Percentiles rank a stretch among this genome's conserved stretches.
phyloP scores from a whole-genome alignment of 1,284 basidiomycete species.

The Ustilago curta region DNA sequence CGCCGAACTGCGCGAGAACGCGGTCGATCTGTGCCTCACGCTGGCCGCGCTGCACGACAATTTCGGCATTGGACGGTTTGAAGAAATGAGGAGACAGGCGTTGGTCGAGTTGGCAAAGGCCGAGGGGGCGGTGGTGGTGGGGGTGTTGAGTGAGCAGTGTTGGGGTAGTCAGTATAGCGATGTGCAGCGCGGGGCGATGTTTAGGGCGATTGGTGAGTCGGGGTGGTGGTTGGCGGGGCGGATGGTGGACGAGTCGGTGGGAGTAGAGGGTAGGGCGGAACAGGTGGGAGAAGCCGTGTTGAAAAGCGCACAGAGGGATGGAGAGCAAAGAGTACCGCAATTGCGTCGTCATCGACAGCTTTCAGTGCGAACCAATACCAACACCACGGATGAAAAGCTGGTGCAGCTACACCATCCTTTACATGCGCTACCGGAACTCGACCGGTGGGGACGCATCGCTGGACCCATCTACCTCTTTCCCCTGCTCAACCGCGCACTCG shows the following conservation, averaged over 20 bases:
- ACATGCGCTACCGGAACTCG: not conserved
- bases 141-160: constrained; percentile 83
- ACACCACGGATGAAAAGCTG: not conserved
- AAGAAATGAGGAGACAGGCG: constrained; percentile 80
- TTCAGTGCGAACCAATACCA: not conserved
- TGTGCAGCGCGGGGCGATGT: constrained; percentile 83
- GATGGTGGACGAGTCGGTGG: not conserved
- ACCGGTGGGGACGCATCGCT: constrained; percentile 35
- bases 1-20: constrained; percentile 80
- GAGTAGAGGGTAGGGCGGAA: constrained; percentile 13
- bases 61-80: constrained; percentile 82
- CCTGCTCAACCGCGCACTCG: constrained; percentile 88
- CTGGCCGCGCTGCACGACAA: constrained; percentile 84
- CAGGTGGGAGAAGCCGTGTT: constrained; percentile 15
- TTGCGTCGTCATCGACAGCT: constrained; percentile 21
- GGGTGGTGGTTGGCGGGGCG: constrained; percentile 77
- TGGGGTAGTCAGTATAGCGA: constrained; percentile 91
- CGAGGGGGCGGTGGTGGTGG: constrained; percentile 79
- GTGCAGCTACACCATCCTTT: not conserved
- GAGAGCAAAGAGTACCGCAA: constrained; percentile 41
- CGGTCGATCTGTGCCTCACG: constrained; percentile 81
- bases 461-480: constrained; percentile 76
- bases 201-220: constrained; percentile 85
- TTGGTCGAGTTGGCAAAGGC: constrained; percentile 83
- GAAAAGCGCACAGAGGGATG: constrained; percentile 14